Evolutionary conservation across 192 early-diverging fungal genomes (phyloP), one percentile per base, ranked within the genome.

Genomic region (Entophlyctis luteolus): DNA sequence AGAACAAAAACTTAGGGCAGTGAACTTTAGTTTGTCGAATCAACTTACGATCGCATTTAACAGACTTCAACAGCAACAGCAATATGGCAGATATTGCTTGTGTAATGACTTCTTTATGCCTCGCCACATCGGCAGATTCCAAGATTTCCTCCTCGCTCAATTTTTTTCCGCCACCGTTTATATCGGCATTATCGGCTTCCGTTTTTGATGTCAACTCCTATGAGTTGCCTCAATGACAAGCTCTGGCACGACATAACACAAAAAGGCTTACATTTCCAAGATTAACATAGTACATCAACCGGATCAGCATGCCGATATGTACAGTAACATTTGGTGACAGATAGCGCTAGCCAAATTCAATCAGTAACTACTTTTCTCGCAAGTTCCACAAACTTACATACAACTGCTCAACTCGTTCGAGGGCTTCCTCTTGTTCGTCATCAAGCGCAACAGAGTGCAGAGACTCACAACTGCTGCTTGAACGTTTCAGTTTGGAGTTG

Each of bases 21-120:
- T n/a, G n/a, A n/a, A n/a, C n/a, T n/a, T n/a, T n/a, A n/a, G n/a
- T n/a, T n/a, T n/a, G n/a, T 31, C 29, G 37, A 12, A 34, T 28
- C 63, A 16, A 73, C 73, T 79, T 78, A 86, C 88, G 86, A 38
- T 84, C 81, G 14, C 80, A 74, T 67, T 92, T 92, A 42, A 82
- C 71, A 35, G 79, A 73, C 62, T 89, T 90, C 18, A 92, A 55
- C 4, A 91, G 72, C 3, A 87, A 59, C 12, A 90, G 38, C 5
- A 92, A 48, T 31, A 91, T 87, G 36, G 79, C 81, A 27, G 88
- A 86, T 2, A 91, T 79, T 4, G 86, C 82, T 54, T 88, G 86
- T 18, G 86, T 86, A 27, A 89, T 84, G 36, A 89, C 83, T 69
- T 92, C 89, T 35, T 83, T 83, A 67, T 92, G 81, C 27, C 84